Evolutionary conservation across 2,329 filamentous ascomycete genomes (phyloP), one percentile per base, ranked within the genome.

Genomic region (Fusarium sp.): DNA sequence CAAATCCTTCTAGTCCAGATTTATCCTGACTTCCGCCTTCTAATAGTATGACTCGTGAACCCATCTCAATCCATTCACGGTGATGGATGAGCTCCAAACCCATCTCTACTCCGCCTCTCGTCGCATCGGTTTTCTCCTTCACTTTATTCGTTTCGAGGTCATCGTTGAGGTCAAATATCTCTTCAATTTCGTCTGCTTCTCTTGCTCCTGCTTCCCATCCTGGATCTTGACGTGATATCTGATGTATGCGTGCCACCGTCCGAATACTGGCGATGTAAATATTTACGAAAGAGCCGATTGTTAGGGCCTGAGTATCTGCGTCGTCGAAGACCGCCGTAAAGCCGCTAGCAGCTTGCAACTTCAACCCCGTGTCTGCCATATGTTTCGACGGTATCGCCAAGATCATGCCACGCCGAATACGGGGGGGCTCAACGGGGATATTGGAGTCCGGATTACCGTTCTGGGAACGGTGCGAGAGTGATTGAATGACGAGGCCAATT

Each of bases 221-320:
- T 12, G 66, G 71, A 36, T 73, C 72, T 61, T 73, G 73, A 12
- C 61, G 65, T 36, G 79, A 84, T 16, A 92, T 86, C 36, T 88
- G 87, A 31, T 92, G 80, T 3, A 98, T 89, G 67, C 92, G 91
- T 2, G 94, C 95, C 1, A 93, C 90, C 3, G 95, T 92, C 14
- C 95, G 89, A 20, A 98, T 91, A 78, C 95, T 98, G 24, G 94
- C 94, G 44, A 95, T 90, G 78, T 98, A 98, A 2, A 95, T 89
- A 35, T 97, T 95, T 10, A 95, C 91, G 38, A 92, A 85, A 44
- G 88, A 91, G 3, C 93, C 93, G 2, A 90, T 83, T 1, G 88
- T 86, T 12, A 98, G 85, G 3, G 88, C 85, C 30, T 87, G 88
- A 0, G 91, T 88, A 54, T 92, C 89, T 1, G 86, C 81, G 10